Conservation (phyloP, 495 filamentous ascomycete species). For the Aspergillus carlsbadensis region DNA sequence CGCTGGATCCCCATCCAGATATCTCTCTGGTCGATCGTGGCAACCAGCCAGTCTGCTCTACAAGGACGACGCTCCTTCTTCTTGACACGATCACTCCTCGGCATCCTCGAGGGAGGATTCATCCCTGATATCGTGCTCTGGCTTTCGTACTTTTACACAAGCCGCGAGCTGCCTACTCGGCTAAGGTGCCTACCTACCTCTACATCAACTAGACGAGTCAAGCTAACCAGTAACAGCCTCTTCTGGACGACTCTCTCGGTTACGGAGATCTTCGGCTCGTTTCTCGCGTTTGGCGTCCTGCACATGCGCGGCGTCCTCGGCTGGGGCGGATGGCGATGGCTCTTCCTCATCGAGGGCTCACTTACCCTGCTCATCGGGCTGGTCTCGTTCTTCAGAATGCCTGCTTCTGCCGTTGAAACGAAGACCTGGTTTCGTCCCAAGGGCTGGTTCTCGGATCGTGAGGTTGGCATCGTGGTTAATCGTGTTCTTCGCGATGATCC, state of each 20-base stretch:
- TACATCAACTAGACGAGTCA: slow-evolving; percentile 41
- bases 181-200: slow-evolving; percentile 45
- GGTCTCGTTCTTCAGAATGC: slow-evolving; percentile 55
- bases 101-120: slow-evolving; percentile 68
- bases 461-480: slow-evolving; percentile 61
- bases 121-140: slow-evolving; percentile 54
- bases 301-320: slow-evolving; percentile 38
- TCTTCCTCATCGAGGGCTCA: slow-evolving; percentile 56
- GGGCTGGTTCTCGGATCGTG: slow-evolving; percentile 61
- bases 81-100: slow-evolving; percentile 58
- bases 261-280: slow-evolving; percentile 42
- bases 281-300: slow-evolving; percentile 46
- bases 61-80: slow-evolving; percentile 60
- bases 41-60: slow-evolving; percentile 59
- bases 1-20: slow-evolving; percentile 78
- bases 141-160: slow-evolving; percentile 68
- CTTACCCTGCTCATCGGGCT: slow-evolving; percentile 55
- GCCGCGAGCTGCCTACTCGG: slow-evolving; percentile 41
- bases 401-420: slow-evolving; percentile 51
- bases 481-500: slow-evolving; percentile 63
- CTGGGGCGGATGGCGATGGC: slow-evolving; percentile 31
- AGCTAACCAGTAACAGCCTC: slow-evolving; percentile 27
- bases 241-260: slow-evolving; percentile 64
- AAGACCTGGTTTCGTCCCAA: slow-evolving; percentile 53
- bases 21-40: slow-evolving; percentile 68